Percentiles rank a stretch among this genome's conserved stretches.
phyloP scores from a whole-genome alignment of 2,329 filamentous ascomycete genomes.

The Exophiala viscosa region DNA sequence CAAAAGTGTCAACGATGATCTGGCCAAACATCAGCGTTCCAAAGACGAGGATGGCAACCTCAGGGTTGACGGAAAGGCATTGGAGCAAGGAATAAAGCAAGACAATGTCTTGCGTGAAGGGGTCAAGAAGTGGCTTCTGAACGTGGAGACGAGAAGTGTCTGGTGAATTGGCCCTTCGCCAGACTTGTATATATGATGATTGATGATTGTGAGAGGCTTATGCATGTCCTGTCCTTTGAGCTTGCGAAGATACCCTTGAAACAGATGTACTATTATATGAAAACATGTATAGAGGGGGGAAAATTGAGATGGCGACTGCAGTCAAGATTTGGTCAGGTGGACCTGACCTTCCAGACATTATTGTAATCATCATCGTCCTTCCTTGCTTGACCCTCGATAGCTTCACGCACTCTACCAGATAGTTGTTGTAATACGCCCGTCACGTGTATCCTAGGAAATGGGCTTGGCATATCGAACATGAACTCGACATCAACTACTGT shows the following conservation, averaged over 20 bases:
- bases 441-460: too few relatives aligned
- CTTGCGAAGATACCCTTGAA: conserved; percentile 22
- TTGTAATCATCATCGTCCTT: too few relatives aligned
- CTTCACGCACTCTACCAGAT: too few relatives aligned
- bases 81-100: conserved; percentile 29
- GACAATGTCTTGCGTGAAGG: conserved; percentile 56
- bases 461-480: too few relatives aligned
- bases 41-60: conserved; percentile 33
- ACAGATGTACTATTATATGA: conserved; percentile 18
- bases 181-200: conserved; percentile 19
- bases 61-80: conserved; percentile 21
- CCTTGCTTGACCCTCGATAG: too few relatives aligned
- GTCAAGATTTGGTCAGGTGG: too few relatives aligned
- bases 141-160: conserved; percentile 38
- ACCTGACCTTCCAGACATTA: too few relatives aligned
- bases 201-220: conserved; percentile 12
- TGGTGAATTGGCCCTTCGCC: conserved; percentile 7
- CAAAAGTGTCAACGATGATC: conserved; percentile 50
- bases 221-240: neutral
- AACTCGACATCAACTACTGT: too few relatives aligned
- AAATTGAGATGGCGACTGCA: too few relatives aligned
- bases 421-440: too few relatives aligned
- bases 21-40: conserved; percentile 39
- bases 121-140: conserved; percentile 53
- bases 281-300: neutral